Base-by-base conservation (phyloP, 352 stramenopile genomes). In the Globisporangium nagaii region DNA sequence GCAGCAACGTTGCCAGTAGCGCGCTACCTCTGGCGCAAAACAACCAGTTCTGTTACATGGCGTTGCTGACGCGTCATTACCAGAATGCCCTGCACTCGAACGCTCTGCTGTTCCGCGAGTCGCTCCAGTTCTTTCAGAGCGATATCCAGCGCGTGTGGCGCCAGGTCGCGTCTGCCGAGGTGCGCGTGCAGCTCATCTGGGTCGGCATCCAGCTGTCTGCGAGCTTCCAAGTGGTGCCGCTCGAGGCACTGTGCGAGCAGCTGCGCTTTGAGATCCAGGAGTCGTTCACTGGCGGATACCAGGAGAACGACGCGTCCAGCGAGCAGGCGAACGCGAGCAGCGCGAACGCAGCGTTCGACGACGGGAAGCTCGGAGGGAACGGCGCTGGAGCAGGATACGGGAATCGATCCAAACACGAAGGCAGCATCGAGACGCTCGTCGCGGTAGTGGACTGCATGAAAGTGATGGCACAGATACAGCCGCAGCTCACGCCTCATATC, bases 131-230 rank as follows among this genome's bases (percentile, higher is more conserved):
- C 58, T 86, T 86, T 28, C 65, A 77, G 50, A 53, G 72, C 22
- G 80, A 88, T 17, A 19, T 88, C 10, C 73, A 77, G 44, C 63
- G 65, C 40, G 64, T 61, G 5, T 76, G 70, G 66, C 50, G 56
- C 13, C 69, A 78, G 37, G 81, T 90, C 53, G 47, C 63, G 13
- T 84, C 71, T 0, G 66, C 70, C 42, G 53, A 63, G 31, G 62
- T 79, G 28, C 71, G 80, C 1, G 53, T 87, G 7, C 80, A 88
- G 59, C 70, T 88, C 12, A 50, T 90, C 31, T 77, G 64, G 58
- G 59, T 90, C 41, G 75, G 65, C 9, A 63, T 88, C 31, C 71
- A 74, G 27, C 62, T 88, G 22, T 49, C 70, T 19, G 43, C 55
- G 0, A 53, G 39, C 39, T 70, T 75, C 20, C 60, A 76, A 2